A percentile compares a stretch with the other conserved stretches of the same genome.
Evolutionary conservation across 805 yeast genomes (phyloP).

Genomic region (Metschnikowia orientalis): DNA sequence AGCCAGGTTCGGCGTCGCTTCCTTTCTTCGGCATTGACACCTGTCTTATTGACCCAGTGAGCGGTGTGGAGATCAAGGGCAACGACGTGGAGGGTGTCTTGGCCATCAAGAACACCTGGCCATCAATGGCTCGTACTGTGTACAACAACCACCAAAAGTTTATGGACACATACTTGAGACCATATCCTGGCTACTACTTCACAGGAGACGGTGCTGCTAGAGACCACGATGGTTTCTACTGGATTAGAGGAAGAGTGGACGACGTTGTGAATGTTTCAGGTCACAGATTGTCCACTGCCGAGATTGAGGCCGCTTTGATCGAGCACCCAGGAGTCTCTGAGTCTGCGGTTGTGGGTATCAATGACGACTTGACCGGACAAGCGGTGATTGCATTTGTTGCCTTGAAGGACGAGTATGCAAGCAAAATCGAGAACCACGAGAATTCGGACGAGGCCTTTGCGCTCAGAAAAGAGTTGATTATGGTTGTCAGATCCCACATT

Average conservation of each 20-base stretch:
- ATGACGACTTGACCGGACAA: slow-evolving; percentile 81
- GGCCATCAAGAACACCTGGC: slow-evolving; percentile 73
- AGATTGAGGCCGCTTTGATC: slow-evolving; percentile 76
- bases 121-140: slow-evolving; percentile 79
- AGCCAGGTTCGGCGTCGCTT: slow-evolving; percentile 81
- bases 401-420: slow-evolving; percentile 48
- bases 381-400: slow-evolving; percentile 82
- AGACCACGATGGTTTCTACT: slow-evolving; percentile 77
- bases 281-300: slow-evolving; percentile 84
- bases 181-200: slow-evolving; percentile 78
- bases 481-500: slow-evolving; percentile 72
- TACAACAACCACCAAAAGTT: slow-evolving; percentile 73
- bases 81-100: slow-evolving; percentile 78
- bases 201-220: slow-evolving; percentile 91
- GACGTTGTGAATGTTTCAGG: slow-evolving; percentile 87
- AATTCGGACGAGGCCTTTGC: slow-evolving; percentile 45
- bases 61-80: slow-evolving; percentile 65
- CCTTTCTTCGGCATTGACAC: slow-evolving; percentile 82
- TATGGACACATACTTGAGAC: slow-evolving; percentile 76
- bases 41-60: slow-evolving; percentile 66
- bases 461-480: slow-evolving; percentile 57
- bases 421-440: slow-evolving; percentile 25
- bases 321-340: slow-evolving; percentile 71
- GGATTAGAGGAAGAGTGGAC: slow-evolving; percentile 85
- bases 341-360: slow-evolving; percentile 79